phyloP scores from a whole-genome alignment of 768 basidiomycete species.

The Collybia nuda region DNA sequence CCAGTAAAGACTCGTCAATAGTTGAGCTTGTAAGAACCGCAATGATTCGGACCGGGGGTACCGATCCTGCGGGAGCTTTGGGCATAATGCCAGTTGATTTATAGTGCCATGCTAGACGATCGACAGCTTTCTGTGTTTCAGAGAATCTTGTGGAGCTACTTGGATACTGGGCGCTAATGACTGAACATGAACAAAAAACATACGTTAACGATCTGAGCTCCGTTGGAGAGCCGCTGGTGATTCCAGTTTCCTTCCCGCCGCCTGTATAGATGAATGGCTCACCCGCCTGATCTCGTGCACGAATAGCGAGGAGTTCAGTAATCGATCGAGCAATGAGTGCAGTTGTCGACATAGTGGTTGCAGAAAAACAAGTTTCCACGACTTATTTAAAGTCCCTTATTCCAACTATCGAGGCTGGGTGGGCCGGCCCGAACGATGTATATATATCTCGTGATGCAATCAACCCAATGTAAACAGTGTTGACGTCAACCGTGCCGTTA shows the following conservation, averaged over 20 bases:
- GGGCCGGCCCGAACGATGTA: no score
- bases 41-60: constrained; percentile 30
- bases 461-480: no score
- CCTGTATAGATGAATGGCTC: constrained; percentile 21
- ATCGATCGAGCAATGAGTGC: constrained; percentile 21
- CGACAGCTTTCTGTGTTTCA: constrained; percentile 20
- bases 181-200: background rate
- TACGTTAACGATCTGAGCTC: constrained; percentile 10
- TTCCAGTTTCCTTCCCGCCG: no score
- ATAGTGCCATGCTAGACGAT: constrained; percentile 29
- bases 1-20: constrained; percentile 39
- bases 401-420: background rate
- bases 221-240: no score
- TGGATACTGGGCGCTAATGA: background rate
- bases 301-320: constrained; percentile 18
- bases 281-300: constrained; percentile 18
- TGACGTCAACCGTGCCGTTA: no score
- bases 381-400: no score
- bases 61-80: constrained; percentile 12
- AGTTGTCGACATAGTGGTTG: constrained; percentile 14
- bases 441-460: no score
- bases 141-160: background rate
- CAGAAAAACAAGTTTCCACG: no score
- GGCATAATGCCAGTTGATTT: constrained; percentile 21
- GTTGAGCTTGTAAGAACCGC: constrained; percentile 38